Conservation (phyloP, 495 filamentous ascomycete species). For the Aspergillus olivimuriae region DNA sequence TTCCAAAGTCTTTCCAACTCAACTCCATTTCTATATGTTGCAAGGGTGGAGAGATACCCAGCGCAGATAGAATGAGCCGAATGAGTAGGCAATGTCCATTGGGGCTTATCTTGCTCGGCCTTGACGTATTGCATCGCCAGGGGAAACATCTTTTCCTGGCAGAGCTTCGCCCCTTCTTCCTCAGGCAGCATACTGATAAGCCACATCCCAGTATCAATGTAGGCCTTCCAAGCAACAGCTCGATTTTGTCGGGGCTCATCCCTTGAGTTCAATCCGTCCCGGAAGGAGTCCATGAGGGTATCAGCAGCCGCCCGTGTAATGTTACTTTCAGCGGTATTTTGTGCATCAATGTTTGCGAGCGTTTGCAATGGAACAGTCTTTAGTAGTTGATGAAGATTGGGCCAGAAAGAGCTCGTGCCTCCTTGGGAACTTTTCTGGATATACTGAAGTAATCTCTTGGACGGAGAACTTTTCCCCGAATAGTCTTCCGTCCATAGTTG, state of each 20-base stretch:
- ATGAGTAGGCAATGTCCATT: conserved; percentile 44
- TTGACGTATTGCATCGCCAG: conserved; percentile 53
- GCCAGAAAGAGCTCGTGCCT: conserved; percentile 65
- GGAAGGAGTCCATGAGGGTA: conserved; percentile 54
- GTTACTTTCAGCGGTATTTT: conserved; percentile 22
- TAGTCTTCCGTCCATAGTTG: conserved; percentile 70
- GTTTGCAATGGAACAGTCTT: conserved; percentile 48
- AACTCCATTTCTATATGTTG: conserved; percentile 16
- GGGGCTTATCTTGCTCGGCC: conserved; percentile 32
- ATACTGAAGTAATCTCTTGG: conserved; percentile 60
- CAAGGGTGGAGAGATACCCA: conserved; percentile 28
- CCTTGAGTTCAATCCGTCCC: conserved; percentile 60
- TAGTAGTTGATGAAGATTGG: conserved; percentile 53
- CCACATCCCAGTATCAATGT: conserved; percentile 52
- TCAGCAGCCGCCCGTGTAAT: conserved; percentile 21
- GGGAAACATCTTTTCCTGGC: conserved; percentile 46
- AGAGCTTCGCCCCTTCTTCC: conserved; percentile 42
- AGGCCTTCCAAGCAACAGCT: conserved; percentile 62
- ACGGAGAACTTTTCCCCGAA: conserved; percentile 56
- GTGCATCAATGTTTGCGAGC: conserved; percentile 43
- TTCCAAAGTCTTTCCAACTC: conserved; percentile 47
- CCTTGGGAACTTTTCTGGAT: conserved; percentile 80
- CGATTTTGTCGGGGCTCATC: conserved; percentile 67
- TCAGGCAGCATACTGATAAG: conserved; percentile 40
- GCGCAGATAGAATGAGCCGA: conserved; percentile 33